Conservation (phyloP, 2,329 filamentous ascomycete species). For the Fusarium nurragi region DNA sequence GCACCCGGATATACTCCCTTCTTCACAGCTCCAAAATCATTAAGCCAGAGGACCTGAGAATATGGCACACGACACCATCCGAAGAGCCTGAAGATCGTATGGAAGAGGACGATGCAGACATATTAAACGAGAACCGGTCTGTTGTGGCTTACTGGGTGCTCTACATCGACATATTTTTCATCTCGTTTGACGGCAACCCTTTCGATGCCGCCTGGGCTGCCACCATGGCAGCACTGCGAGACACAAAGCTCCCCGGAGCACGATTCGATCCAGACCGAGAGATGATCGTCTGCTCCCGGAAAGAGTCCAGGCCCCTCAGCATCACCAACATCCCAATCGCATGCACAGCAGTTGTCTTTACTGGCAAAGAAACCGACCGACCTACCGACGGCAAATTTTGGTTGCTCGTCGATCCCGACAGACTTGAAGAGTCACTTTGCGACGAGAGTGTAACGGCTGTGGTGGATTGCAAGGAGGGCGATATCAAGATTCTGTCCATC, state of each 20-base stretch:
- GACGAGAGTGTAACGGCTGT: slow-evolving; percentile 84
- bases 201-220: slow-evolving; percentile 93
- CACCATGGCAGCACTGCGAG: slow-evolving; percentile 79
- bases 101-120: slow-evolving; percentile 49
- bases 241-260: slow-evolving; percentile 80
- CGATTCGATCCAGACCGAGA: slow-evolving; percentile 87
- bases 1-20: slow-evolving; percentile 79
- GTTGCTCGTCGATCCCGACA: slow-evolving; percentile 88
- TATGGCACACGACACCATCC: slow-evolving; percentile 69
- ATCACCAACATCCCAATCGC: slow-evolving; percentile 77
- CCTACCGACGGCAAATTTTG: slow-evolving; percentile 65
- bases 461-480: slow-evolving; percentile 69
- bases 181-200: slow-evolving; percentile 90
- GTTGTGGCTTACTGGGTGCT: slow-evolving; percentile 93
- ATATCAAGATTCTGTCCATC: slow-evolving; percentile 71
- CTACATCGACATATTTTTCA: slow-evolving; percentile 94
- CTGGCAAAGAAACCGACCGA: slow-evolving; percentile 64
- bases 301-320: slow-evolving; percentile 64
- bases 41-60: slow-evolving; percentile 73
- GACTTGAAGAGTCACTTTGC: slow-evolving; percentile 86
- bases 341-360: slow-evolving; percentile 82
- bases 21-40: slow-evolving; percentile 77
- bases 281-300: slow-evolving; percentile 76
- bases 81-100: slow-evolving; percentile 56
- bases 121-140: slow-evolving; percentile 51